Percentiles rank a stretch among this genome's conserved stretches.
phyloP scores from a whole-genome alignment of 1,284 basidiomycete species.

The Cutaneotrichosporon spelunceum region DNA sequence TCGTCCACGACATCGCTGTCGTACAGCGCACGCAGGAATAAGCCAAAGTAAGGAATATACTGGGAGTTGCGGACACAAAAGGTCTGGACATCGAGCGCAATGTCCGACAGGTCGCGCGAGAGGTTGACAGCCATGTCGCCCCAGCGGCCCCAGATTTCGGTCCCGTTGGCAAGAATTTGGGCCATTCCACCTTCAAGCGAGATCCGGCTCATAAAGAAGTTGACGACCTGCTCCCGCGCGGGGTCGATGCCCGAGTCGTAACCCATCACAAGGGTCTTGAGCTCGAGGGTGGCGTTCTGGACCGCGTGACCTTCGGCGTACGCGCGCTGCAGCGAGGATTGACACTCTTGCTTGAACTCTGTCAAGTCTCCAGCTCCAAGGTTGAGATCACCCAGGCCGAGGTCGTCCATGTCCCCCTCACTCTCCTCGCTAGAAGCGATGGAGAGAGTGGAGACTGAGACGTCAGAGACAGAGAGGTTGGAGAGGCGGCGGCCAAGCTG shows the following conservation, averaged over 20 bases:
- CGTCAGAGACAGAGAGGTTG: constrained; percentile 32
- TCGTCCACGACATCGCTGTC: constrained; percentile 50
- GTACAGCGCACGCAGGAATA: constrained; percentile 50
- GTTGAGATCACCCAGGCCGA: constrained; percentile 25
- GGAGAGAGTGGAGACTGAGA: constrained; percentile 48
- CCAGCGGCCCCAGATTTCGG: constrained; percentile 43
- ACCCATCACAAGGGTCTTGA: constrained; percentile 48
- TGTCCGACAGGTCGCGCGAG: constrained; percentile 34
- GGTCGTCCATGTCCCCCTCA: constrained; percentile 27
- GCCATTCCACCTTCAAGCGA: constrained; percentile 28
- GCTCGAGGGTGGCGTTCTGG: constrained; percentile 48
- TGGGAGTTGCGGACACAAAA: constrained; percentile 17
- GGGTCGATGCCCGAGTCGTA: constrained; percentile 50
- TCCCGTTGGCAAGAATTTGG: constrained; percentile 30
- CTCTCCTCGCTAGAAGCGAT: constrained; percentile 43
- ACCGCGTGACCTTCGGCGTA: constrained; percentile 49
- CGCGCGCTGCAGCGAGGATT: constrained; percentile 45
- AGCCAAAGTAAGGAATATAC: constrained; percentile 42
- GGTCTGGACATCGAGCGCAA: constrained; percentile 39
- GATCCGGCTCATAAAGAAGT: constrained; percentile 44
- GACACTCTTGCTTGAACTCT: constrained; percentile 43
- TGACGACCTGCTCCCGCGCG: constrained; percentile 46
- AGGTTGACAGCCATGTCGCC: constrained; percentile 37
- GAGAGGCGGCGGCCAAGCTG: constrained; percentile 48
- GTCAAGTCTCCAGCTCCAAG: constrained; percentile 34